Conservation (phyloP, 352 stramenopile genomes). For the Globisporangium acanthophoron region DNA sequence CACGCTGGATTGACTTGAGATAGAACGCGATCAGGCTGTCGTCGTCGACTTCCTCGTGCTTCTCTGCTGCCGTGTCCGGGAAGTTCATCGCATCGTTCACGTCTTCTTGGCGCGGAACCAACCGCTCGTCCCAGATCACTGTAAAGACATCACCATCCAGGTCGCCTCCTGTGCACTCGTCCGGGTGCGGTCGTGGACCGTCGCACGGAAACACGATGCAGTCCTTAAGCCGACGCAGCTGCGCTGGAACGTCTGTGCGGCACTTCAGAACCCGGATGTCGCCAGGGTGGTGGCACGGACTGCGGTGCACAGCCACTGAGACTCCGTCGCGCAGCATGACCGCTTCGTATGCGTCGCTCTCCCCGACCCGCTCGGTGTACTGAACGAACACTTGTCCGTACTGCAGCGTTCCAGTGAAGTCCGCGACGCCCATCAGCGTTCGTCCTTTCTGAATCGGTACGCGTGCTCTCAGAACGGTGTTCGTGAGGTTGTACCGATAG, state of each 20-base stretch:
- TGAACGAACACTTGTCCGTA: constrained; percentile 80
- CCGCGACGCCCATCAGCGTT: constrained; percentile 73
- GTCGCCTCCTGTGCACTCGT: constrained; percentile 78
- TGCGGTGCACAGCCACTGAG: constrained; percentile 67
- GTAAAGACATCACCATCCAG: constrained; percentile 79
- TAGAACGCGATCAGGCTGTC: constrained; percentile 62
- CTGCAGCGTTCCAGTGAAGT: constrained; percentile 62
- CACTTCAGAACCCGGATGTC: constrained; percentile 69
- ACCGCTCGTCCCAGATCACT: constrained; percentile 73
- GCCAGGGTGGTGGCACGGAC: constrained; percentile 69
- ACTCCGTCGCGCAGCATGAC: constrained; percentile 25
- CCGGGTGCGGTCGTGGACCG: constrained; percentile 60
- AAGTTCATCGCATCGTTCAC: constrained; percentile 47
- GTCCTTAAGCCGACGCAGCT: constrained; percentile 46
- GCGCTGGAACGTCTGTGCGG: constrained; percentile 32
- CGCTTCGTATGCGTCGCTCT: constrained; percentile 10
- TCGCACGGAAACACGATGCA: constrained; percentile 76
- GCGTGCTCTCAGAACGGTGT: constrained; percentile 66
- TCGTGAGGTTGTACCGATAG: constrained; percentile 63
- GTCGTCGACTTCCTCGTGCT: constrained; percentile 33
- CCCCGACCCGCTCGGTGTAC: constrained; percentile 44
- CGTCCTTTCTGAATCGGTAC: constrained; percentile 67
- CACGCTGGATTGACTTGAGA: constrained; percentile 59
- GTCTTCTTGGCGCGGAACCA: constrained; percentile 45
- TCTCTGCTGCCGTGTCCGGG: constrained; percentile 14